These are phyloP conservation scores for Fragaria ananassa DNA, from an alignment of 306 rosid genomes.

Conservation along the genomic window DNA sequence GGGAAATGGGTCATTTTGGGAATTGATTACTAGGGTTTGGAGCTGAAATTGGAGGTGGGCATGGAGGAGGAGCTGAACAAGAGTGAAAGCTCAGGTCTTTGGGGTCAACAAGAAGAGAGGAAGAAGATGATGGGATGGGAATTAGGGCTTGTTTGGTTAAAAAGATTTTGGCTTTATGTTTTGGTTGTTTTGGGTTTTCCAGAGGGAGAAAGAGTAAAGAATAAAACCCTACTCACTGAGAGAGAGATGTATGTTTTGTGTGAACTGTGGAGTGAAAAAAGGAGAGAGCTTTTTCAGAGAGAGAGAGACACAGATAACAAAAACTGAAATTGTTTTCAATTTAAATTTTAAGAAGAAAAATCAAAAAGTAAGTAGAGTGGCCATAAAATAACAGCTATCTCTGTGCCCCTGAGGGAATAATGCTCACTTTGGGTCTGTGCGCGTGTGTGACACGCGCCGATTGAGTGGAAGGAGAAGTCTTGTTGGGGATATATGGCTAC, in stretches of 20 bases:
- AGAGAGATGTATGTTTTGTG: background rate
- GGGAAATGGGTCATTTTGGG: constrained; percentile 34
- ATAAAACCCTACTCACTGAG: constrained; percentile 46
- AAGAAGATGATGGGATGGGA: constrained; percentile 16
- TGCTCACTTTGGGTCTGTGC: background rate
- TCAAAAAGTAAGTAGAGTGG: constrained; percentile 21
- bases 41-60: no score
- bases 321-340: background rate
- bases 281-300: constrained; percentile 14
- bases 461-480: background rate
- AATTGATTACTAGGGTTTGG: constrained; percentile 42
- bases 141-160: constrained; percentile 40
- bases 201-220: constrained; percentile 28
- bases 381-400: constrained; percentile 31
- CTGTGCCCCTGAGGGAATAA: background rate
- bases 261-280: constrained; percentile 31
- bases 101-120: constrained; percentile 22
- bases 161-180: constrained; percentile 32
- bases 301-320: constrained; percentile 11
- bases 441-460: background rate
- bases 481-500: background rate
- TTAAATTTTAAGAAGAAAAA: background rate
- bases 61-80: constrained; percentile 8
- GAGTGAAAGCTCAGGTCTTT: constrained; percentile 31
- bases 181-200: constrained; percentile 30